These are phyloP conservation scores for Calonectria ilicicola DNA, from an alignment of 2,329 filamentous ascomycete species.

Conservation along the genomic window DNA sequence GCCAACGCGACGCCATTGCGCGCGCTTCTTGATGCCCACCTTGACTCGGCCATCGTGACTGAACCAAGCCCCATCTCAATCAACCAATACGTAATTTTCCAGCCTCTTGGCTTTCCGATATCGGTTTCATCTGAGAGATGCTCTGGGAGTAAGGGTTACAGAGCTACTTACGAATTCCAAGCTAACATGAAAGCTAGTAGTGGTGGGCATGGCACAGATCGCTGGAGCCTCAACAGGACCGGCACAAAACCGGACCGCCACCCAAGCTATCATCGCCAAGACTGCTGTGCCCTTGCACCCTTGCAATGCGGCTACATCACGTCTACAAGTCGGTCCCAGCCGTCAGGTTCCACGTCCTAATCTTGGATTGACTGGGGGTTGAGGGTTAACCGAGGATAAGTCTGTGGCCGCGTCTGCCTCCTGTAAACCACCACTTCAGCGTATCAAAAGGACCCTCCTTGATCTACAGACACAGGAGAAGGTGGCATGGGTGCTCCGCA, in stretches of 20 bases:
- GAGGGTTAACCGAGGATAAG: slow-evolving; percentile 42
- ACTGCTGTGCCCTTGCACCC: slow-evolving; percentile 8
- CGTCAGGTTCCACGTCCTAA: slow-evolving; percentile 21
- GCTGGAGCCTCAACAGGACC: slow-evolving; percentile 4
- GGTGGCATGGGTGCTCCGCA: background rate
- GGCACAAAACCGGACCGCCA: background rate
- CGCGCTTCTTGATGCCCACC: slow-evolving; percentile 2
- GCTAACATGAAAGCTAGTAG: background rate
- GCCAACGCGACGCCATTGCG: slow-evolving; percentile 1
- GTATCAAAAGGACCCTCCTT: background rate
- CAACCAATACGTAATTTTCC: slow-evolving; percentile 7
- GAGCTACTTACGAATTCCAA: too few relatives aligned
- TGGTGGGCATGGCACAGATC: background rate
- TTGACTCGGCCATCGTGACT: background rate
- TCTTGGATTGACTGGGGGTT: slow-evolving; percentile 27
- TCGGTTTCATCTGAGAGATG: background rate
- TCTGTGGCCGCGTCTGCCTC: background rate
- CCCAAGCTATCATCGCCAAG: slow-evolving; percentile 21
- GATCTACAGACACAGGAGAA: background rate
- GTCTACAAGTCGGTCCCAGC: slow-evolving; percentile 12
- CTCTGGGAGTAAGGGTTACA: background rate
- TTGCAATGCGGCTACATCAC: slow-evolving; percentile 25
- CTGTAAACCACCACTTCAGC: background rate
- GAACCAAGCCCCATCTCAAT: background rate
- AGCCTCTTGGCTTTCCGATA: background rate